Conservation (phyloP, 1,139 yeast species). For the Entelexis sorbosivorans region DNA sequence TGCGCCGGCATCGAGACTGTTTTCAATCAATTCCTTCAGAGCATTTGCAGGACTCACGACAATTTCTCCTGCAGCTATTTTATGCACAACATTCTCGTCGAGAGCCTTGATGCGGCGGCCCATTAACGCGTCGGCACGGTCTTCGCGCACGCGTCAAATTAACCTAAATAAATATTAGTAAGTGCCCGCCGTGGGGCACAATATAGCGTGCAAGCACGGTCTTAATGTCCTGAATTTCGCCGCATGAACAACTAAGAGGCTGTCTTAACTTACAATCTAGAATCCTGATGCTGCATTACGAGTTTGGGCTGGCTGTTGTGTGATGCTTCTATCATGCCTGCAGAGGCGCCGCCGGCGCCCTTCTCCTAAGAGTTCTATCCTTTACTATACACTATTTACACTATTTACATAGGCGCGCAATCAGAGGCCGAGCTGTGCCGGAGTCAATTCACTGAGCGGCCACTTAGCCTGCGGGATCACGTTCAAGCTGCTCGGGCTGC, state of each 20-base stretch:
- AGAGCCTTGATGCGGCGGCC: conserved; percentile 33
- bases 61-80: conserved; percentile 96
- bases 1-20: conserved; percentile 67
- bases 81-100: conserved; percentile 62
- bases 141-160: not conserved
- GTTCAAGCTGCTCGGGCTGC: conserved; percentile 35
- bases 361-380: too few species aligned
- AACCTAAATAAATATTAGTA: not conserved
- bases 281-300: too few species aligned
- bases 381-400: conserved; percentile 1
- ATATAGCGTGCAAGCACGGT: too few species aligned
- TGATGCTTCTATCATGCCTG: too few species aligned
- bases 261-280: too few species aligned
- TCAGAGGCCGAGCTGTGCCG: not conserved
- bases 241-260: too few species aligned
- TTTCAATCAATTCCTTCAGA: conserved; percentile 64
- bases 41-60: conserved; percentile 88
- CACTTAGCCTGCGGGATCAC: conserved; percentile 59
- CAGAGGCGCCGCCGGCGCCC: too few species aligned
- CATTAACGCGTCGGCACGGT: not conserved
- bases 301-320: not conserved
- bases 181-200: too few species aligned
- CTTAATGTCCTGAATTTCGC: too few species aligned
- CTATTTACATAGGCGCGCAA: not conserved
- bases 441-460: conserved; percentile 38